Evolutionary conservation across 495 filamentous ascomycete genomes (phyloP), one percentile per base, ranked within the genome.

Genomic region (Trichoderma asperelloides): DNA sequence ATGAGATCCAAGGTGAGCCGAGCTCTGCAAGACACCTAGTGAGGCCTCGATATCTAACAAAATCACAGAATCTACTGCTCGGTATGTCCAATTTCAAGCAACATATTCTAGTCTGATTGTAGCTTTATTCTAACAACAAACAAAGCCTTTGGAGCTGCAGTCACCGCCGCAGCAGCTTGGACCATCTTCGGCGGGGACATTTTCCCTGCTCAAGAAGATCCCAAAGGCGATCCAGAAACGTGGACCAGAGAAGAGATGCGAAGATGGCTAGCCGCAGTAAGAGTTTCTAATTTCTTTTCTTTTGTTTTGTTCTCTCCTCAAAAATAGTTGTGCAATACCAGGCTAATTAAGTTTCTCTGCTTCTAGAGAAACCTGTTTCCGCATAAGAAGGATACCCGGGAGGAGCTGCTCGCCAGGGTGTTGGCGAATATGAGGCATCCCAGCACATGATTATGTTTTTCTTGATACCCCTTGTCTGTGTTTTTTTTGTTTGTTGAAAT

Each of bases 121-220:
- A 68, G 43, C 7, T 28, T 25, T 43, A 39, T 2, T 49, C 68
- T 72, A 37, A 73, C 67, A 15, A 9, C 51, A 3, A 45, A 4
- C 21, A 39, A 63, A 88, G 88, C 85, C 60, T 97, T 96, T 75
- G 85, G 89, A 18, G 91, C 91, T 27, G 85, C 96, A 69, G 87
- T 97, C 51, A 89, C 91, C 3, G 92, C 90, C 3, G 93, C 89
- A 8, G 88, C 93, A 7, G 89, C 73, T 21, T 96, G 88, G 87
- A 83, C 88, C 2, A 96, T 96, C 68, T 91, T 89, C 88, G 89
- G 90, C 64, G 83, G 85, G 30, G 91, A 92, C 67, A 83, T 96
- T 69, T 93, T 96, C 69, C 91, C 92, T 1, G 71, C 80, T 0
- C 77, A 86, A 65, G 69, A 76, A 30, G 93, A 96, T 75, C 93